These are phyloP conservation scores for Leccinellum rugosiceps DNA, from an alignment of 768 basidiomycete genomes.

Conservation along the genomic window DNA sequence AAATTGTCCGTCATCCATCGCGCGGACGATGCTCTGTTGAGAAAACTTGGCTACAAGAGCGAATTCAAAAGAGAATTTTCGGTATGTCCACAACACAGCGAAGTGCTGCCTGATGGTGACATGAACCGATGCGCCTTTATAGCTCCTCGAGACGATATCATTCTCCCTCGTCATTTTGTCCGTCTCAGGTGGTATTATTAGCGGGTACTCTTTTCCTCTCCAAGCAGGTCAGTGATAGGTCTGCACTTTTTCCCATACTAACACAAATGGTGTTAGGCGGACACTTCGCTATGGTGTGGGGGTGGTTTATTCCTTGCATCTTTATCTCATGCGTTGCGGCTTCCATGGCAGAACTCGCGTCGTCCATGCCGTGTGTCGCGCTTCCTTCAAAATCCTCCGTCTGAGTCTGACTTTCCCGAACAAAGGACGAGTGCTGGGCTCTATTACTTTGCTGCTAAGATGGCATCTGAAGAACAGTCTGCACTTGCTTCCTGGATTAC, in stretches of 20 bases:
- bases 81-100: not conserved
- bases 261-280: not conserved
- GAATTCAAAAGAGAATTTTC: conserved; percentile 26
- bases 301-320: conserved; percentile 4
- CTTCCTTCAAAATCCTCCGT: not conserved
- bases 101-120: not conserved
- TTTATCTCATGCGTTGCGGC: conserved; percentile 7
- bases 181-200: conserved; percentile 19
- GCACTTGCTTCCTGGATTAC: conserved; percentile 26
- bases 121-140: no score
- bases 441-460: conserved; percentile 25
- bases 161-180: conserved; percentile 24
- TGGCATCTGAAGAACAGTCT: conserved; percentile 20
- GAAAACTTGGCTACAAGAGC: conserved; percentile 25
- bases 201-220: not conserved
- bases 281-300: conserved; percentile 1
- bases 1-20: conserved; percentile 9
- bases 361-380: conserved; percentile 4
- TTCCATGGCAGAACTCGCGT: conserved; percentile 8
- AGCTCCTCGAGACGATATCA: conserved; percentile 21
- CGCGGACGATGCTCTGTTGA: conserved; percentile 14
- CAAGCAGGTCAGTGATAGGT: not conserved
- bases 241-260: not conserved
- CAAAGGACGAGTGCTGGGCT: conserved; percentile 25
- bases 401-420: not conserved